Evolutionary conservation across 2,329 filamentous ascomycete genomes (phyloP).

Genomic region (Aureobasidium sp.): DNA sequence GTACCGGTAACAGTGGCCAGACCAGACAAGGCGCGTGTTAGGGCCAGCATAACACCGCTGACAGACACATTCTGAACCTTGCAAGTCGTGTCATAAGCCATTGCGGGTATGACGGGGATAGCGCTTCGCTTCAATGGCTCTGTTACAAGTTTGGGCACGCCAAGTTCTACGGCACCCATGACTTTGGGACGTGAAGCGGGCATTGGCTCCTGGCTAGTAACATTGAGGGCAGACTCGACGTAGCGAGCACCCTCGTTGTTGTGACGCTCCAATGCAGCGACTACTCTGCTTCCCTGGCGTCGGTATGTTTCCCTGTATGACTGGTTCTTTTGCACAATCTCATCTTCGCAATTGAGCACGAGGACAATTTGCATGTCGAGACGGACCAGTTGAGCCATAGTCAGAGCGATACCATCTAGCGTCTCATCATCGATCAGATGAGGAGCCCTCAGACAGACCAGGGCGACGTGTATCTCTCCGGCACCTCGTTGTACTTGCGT

Average conservation of each 20-base stretch:
- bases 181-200: constrained; percentile 28
- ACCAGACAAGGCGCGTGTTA: constrained; percentile 69
- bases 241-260: constrained; percentile 60
- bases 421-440: constrained; percentile 61
- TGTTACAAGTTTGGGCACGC: constrained; percentile 47
- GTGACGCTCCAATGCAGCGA: constrained; percentile 63
- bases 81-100: constrained; percentile 50
- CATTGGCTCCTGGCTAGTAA: constrained; percentile 23
- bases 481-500: constrained; percentile 21
- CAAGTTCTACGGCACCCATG: constrained; percentile 32
- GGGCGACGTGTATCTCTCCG: constrained; percentile 58
- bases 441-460: constrained; percentile 74
- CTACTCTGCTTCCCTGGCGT: constrained; percentile 63
- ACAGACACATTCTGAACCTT: constrained; percentile 44
- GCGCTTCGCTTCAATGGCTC: constrained; percentile 58
- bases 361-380: constrained; percentile 77
- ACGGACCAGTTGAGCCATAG: constrained; percentile 71
- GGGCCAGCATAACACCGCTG: constrained; percentile 62
- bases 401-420: constrained; percentile 69
- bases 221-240: constrained; percentile 49
- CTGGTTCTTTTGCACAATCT: background rate
- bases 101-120: constrained; percentile 60
- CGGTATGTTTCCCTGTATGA: constrained; percentile 21
- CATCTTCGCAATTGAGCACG: constrained; percentile 62
- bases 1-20: constrained; percentile 33